Base-by-base conservation (phyloP, 305 asterid genomes). In the Plantago coronopus region DNA sequence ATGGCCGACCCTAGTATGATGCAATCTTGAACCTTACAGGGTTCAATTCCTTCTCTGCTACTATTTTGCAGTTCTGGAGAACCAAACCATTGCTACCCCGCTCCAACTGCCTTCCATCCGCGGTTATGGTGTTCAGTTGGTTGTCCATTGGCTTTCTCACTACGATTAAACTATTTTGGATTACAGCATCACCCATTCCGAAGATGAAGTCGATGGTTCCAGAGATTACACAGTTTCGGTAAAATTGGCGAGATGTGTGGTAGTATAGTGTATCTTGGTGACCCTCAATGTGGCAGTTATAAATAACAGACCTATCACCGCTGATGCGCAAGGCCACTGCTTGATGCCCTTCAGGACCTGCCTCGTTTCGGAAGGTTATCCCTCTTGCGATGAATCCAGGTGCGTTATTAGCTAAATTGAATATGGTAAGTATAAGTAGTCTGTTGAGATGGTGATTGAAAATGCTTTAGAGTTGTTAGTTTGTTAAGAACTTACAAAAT, bases 131-230 rank as follows among this genome's bases (percentile, higher is more conserved):
- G 62, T 74, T 79, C 51, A 65, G 57, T 48, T 77, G 77, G 45
- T 60, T 61, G 59, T 57, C 78, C 76, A 58, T 61, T n/a, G 81
- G 79, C 70, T 71, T 71, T 64, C 80, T 67, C 57, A 70, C 79
- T 20, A 80, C 67, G 60, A 80, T 80, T 57, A 59, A 54, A 15
- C 62, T 49, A 57, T 77, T 74, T 34, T 80, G 81, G 20, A 80
- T 64, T 1, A 80, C 45, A 0, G 54, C 62, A 0, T 73, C 22
- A 13, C 71, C 61, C 22, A 56, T 72, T 14, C 83, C 81, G 53
- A 77, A 80, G 17, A 80, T 77, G 65, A 77, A 77, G 54, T 77
- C 82, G 17, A 73, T 15, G 17, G 75, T 77, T n/a, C 74, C 83
- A 0, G 78, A 68, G 44, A 74, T 72, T 18, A 74, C 72, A 23